Percentiles rank a stretch among this genome's conserved stretches.
phyloP scores from a whole-genome alignment of 1,284 basidiomycete genomes.

The Ustilago xerochloae region DNA sequence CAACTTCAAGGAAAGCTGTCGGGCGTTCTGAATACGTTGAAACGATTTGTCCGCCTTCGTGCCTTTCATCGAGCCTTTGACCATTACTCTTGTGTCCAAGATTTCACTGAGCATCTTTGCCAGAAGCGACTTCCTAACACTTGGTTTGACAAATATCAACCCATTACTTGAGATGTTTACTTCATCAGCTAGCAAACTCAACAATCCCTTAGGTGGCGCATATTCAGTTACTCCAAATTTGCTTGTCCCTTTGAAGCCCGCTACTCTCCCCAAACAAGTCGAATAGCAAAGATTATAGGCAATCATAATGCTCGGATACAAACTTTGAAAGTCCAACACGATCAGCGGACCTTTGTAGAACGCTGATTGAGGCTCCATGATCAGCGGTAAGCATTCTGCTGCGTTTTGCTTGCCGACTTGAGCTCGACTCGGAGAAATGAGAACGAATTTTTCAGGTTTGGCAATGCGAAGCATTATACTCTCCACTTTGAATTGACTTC shows the following conservation, averaged over 20 bases:
- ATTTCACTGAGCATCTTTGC: slow-evolving; percentile 92
- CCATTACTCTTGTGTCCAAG: slow-evolving; percentile 95
- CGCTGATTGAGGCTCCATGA: slow-evolving; percentile 92
- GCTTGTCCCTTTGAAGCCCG: slow-evolving; percentile 83
- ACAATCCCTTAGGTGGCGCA: slow-evolving; percentile 77
- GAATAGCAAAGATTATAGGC: slow-evolving; percentile 81
- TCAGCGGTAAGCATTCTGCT: slow-evolving; percentile 90
- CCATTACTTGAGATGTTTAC: slow-evolving; percentile 77
- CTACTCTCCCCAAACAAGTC: slow-evolving; percentile 90
- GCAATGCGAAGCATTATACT: slow-evolving; percentile 97
- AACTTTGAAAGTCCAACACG: slow-evolving; percentile 92
- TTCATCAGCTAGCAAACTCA: slow-evolving; percentile 38
- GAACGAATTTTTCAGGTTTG: slow-evolving; percentile 84
- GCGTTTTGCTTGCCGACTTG: slow-evolving; percentile 82
- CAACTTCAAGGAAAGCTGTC: slow-evolving; percentile 62
- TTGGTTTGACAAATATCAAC: slow-evolving; percentile 88
- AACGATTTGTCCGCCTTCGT: slow-evolving; percentile 76
- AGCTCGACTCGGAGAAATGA: slow-evolving; percentile 59
- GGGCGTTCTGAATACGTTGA: slow-evolving; percentile 61
- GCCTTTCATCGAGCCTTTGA: slow-evolving; percentile 92
- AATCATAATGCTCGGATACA: slow-evolving; percentile 98
- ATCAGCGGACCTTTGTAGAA: slow-evolving; percentile 92
- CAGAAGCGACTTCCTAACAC: slow-evolving; percentile 84
- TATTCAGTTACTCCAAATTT: slow-evolving; percentile 85
- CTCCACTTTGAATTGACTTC: slow-evolving; percentile 98